phyloP scores from a whole-genome alignment of 495 filamentous ascomycete genomes.

The Lasiosphaeria miniovina region DNA sequence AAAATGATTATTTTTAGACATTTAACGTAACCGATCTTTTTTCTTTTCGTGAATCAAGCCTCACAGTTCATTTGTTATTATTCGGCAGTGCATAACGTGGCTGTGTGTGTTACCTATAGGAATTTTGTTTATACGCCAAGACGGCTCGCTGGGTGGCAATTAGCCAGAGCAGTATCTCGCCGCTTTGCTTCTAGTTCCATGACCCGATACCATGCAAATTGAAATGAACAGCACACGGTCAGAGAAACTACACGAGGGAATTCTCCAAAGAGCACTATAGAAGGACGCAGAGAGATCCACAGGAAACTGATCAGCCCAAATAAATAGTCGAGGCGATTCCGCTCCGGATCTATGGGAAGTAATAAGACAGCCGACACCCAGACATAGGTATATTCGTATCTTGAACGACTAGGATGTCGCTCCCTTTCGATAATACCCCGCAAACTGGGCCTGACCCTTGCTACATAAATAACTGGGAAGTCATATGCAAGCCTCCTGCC shows the following conservation, averaged over 20 bases:
- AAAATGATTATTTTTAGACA: no score
- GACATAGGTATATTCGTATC: neutral
- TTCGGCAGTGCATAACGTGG: neutral
- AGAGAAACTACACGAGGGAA: no score
- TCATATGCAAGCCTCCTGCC: neutral
- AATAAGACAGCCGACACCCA: neutral
- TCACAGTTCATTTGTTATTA: neutral
- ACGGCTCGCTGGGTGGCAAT: neutral
- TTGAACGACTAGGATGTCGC: neutral
- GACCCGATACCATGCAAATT: neutral
- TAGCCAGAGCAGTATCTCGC: neutral
- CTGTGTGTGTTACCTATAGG: neutral
- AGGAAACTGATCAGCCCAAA: no score
- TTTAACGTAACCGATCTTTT: no score
- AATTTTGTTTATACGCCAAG: neutral
- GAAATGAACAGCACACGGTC: neutral
- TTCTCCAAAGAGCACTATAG: no score
- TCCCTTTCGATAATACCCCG: neutral
- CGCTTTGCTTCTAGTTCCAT: neutral
- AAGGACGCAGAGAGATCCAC: no score
- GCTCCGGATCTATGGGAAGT: neutral
- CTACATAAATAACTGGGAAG: neutral
- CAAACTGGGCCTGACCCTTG: neutral
- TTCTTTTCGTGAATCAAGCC: no score
- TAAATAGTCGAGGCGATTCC: neutral